Evolutionary conservation across 768 basidiomycete species (phyloP).

Genomic region (Dentipellis sp.): DNA sequence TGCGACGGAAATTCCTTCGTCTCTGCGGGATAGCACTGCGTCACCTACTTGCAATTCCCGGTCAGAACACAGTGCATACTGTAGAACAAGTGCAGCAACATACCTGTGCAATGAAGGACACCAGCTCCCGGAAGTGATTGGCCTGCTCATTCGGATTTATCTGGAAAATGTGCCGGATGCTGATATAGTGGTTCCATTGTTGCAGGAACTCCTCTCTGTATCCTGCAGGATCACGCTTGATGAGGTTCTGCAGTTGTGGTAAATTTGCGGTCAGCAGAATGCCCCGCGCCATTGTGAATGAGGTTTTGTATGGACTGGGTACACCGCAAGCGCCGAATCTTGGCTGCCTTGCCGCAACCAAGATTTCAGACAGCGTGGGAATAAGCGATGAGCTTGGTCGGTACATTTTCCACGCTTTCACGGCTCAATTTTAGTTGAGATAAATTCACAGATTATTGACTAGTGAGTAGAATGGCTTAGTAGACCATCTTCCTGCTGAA

Average conservation of each 20-base stretch:
- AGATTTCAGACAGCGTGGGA: no score
- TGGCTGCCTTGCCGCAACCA: no score
- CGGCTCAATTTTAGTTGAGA: no score
- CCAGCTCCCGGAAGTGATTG: slow-evolving; percentile 76
- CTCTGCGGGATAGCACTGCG: slow-evolving; percentile 88
- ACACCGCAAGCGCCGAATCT: no score
- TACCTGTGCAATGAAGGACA: slow-evolving; percentile 86
- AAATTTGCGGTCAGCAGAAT: slow-evolving; percentile 81
- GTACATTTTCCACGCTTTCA: no score
- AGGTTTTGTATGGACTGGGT: no score
- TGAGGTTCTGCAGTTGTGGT: slow-evolving; percentile 92
- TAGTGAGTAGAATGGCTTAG: no score
- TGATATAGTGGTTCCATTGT: slow-evolving; percentile 94
- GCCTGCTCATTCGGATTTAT: slow-evolving; percentile 81
- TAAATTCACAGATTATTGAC: no score
- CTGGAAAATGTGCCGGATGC: slow-evolving; percentile 76
- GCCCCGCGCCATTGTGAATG: slow-evolving; percentile 44
- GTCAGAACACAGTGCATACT: neutral
- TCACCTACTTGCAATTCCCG: slow-evolving; percentile 38
- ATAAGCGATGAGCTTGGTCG: no score
- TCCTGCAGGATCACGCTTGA: slow-evolving; percentile 83
- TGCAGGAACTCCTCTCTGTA: slow-evolving; percentile 96
- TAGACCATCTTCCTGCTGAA: no score
- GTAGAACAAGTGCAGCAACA: slow-evolving; percentile 3
- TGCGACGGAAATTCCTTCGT: slow-evolving; percentile 81